phyloP scores from a whole-genome alignment of 2,329 filamentous ascomycete species.

The Hypoxylon sp. region DNA sequence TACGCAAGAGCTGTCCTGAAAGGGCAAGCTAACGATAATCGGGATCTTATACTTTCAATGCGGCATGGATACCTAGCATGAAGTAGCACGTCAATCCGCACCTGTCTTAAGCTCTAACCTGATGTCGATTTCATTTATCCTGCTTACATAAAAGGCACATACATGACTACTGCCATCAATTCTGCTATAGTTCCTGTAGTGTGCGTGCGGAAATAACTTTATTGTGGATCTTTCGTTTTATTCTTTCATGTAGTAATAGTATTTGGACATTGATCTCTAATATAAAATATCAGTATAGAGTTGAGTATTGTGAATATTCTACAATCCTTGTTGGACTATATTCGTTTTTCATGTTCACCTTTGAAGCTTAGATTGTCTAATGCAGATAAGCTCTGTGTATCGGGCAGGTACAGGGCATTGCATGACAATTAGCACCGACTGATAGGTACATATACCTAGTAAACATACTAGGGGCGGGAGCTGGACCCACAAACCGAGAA shows the following conservation, averaged over 20 bases:
- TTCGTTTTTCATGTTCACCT: not conserved
- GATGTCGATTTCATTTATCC: slow-evolving; percentile 2
- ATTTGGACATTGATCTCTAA: not conserved
- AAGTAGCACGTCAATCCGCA: slow-evolving; percentile 30
- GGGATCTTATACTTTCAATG: slow-evolving; percentile 27
- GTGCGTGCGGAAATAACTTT: slow-evolving; percentile 1
- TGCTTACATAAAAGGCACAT: slow-evolving; percentile 9
- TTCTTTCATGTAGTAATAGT: not conserved
- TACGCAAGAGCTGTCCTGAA: slow-evolving; percentile 46
- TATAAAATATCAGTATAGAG: not conserved
- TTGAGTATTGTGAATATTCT: not conserved
- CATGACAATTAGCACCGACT: not conserved
- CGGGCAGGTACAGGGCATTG: slow-evolving; percentile 2
- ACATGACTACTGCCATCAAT: slow-evolving; percentile 8
- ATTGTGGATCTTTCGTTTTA: slow-evolving; percentile 5
- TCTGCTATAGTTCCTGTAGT: slow-evolving; percentile 9
- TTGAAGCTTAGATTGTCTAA: not conserved
- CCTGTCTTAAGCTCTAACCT: slow-evolving; percentile 22
- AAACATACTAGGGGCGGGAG: slow-evolving; percentile 4
- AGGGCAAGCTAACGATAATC: slow-evolving; percentile 43
- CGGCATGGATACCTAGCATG: slow-evolving; percentile 6
- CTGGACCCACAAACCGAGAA: slow-evolving; percentile 18
- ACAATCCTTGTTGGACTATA: not conserved
- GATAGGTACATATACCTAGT: slow-evolving; percentile 2
- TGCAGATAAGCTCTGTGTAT: slow-evolving; percentile 10